Conservation (phyloP, 257 asterid genomes). For the Ilex aquifolium region DNA sequence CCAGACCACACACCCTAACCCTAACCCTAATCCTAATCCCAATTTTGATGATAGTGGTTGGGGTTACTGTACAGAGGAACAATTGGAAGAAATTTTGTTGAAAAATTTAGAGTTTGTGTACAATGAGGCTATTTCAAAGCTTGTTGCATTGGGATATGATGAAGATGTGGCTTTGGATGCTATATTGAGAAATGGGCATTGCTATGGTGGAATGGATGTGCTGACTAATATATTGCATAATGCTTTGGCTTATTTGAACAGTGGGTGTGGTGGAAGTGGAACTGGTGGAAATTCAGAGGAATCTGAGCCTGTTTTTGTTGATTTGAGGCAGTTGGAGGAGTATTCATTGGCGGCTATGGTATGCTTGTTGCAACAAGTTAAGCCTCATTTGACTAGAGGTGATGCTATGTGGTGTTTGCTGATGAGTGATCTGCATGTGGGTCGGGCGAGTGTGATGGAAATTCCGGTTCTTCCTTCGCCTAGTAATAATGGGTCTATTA, state of each 20-base stretch:
- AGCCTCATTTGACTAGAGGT: conserved; percentile 78
- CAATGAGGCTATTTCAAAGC: conserved; percentile 55
- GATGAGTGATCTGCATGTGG: conserved; percentile 87
- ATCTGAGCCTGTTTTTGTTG: conserved; percentile 38
- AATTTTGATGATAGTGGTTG: conserved; percentile 49
- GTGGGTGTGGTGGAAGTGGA: conserved; percentile 17
- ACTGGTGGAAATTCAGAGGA: conserved; percentile 31
- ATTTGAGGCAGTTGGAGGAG: conserved; percentile 79
- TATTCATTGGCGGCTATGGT: conserved; percentile 82
- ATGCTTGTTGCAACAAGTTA: conserved; percentile 80
- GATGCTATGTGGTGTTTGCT: conserved; percentile 98
- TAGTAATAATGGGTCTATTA: conserved; percentile 27
- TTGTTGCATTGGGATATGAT: conserved; percentile 57
- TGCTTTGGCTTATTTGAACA: conserved; percentile 59
- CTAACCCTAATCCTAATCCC: conserved; percentile 18
- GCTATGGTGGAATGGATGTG: conserved; percentile 84
- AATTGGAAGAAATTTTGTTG: conserved; percentile 60
- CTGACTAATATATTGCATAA: conserved; percentile 70
- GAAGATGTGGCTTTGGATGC: conserved; percentile 75
- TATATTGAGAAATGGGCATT: conserved; percentile 62
- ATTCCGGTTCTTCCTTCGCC: conserved; percentile 56
- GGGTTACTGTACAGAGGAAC: conserved; percentile 67
- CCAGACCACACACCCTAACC: conserved; percentile 16
- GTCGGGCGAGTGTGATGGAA: conserved; percentile 85
- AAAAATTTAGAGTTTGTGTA: conserved; percentile 60